phyloP scores from a whole-genome alignment of 1,284 basidiomycete species.

The Sutorius eximius region DNA sequence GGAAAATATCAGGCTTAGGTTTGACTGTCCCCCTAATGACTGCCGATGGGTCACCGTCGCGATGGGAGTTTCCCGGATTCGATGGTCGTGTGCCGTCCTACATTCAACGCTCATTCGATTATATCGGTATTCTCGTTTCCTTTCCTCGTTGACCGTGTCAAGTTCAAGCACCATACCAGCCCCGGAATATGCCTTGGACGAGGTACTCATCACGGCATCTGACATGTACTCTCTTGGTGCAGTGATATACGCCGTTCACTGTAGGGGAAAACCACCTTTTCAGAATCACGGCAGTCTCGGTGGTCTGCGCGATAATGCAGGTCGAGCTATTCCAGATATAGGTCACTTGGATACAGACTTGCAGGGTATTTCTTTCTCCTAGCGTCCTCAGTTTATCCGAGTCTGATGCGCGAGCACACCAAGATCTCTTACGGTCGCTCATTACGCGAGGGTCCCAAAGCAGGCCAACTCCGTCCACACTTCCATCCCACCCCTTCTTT shows the following conservation, averaged over 20 bases:
- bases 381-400: neutral
- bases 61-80: constrained; percentile 88
- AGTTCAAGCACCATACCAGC: constrained; percentile 49
- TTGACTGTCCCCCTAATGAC: constrained; percentile 79
- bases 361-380: constrained; percentile 48
- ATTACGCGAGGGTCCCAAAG: constrained; percentile 76
- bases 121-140: constrained; percentile 63
- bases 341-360: constrained; percentile 66
- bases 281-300: constrained; percentile 83
- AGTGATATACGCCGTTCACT: constrained; percentile 87
- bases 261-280: constrained; percentile 86
- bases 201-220: constrained; percentile 80
- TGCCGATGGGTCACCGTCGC: constrained; percentile 71
- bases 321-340: constrained; percentile 59
- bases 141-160: neutral
- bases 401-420: constrained; percentile 9
- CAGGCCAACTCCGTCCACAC: constrained; percentile 74
- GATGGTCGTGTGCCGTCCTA: constrained; percentile 81
- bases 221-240: constrained; percentile 96
- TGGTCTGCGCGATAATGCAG: constrained; percentile 77
- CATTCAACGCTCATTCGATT: constrained; percentile 92
- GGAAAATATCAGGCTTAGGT: constrained; percentile 93
- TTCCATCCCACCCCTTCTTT: constrained; percentile 88
- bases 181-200: constrained; percentile 93
- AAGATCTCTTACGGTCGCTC: constrained; percentile 76